Evolutionary conservation across 306 rosid genomes (phyloP), one percentile per base, ranked within the genome.

Genomic region (Citrullus colocynthis): DNA sequence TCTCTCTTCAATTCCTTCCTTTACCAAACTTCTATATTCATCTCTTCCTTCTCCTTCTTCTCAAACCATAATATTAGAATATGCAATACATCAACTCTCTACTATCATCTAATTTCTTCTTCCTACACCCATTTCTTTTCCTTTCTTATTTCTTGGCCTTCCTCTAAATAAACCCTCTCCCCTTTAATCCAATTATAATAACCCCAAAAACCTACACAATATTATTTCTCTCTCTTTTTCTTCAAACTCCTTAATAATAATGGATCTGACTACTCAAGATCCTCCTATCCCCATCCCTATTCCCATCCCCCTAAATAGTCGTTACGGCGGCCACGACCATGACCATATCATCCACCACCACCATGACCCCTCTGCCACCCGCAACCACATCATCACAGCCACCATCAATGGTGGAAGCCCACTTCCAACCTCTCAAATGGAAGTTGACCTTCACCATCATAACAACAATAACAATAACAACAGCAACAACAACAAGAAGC

Each of bases 221-320:
- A 5, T 52, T 52, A n/a, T 15, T 16, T 9, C 34, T 69, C 18
- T 71, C 24, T 48, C 39, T 51, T 36, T 48, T 1, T 72, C 39
- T 36, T 18, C 45, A 4, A 32, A 7, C 45, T 62, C 20, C 69
- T 14, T 21, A 3, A 10, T 41, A 41, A 39, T 71, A 76, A 90
- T 91, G 97, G 97, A 89, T 78, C 85, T 85, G 49, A 86, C 92
- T 17, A 75, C 85, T 67, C 79, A 74, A 79, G 86, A 85, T 75
- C 85, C 78, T 57, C 88, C 88, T 56, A 88, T 88, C 75, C 84
- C 90, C 75, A 85, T 75, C n/a, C 79, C 79, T 7, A 48, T 86
- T 76, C 93, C 90, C 18, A 52, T 86, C 80, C 93, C 90, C 78
- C 76, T 86, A 82, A 89, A 79, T 79, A 83, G 63, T 41, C 58